These are phyloP conservation scores for Adenanthera pavonina DNA, from an alignment of 306 rosid genomes.

Conservation along the genomic window DNA sequence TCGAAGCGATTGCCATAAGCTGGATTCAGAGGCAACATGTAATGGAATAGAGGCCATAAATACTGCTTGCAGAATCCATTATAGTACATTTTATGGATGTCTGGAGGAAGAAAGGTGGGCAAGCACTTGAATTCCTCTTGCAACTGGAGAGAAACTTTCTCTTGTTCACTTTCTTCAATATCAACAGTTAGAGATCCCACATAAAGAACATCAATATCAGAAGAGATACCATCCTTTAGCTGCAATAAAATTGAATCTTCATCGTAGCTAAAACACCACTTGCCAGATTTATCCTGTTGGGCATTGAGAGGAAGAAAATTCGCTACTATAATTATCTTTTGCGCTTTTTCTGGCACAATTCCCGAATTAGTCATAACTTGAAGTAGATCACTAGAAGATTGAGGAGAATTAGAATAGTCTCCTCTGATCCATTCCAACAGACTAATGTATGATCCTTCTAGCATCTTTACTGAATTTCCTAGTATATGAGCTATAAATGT, in stretches of 20 bases:
- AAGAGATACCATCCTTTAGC: conserved; percentile 67
- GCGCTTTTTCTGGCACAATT: conserved; percentile 20
- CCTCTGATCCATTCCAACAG: conserved; percentile 67
- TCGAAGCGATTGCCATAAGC: conserved; percentile 61
- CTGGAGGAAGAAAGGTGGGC: conserved; percentile 63
- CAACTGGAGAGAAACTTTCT: conserved; percentile 56
- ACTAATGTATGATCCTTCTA: conserved; percentile 62
- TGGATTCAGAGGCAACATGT: conserved; percentile 66
- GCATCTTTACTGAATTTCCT: conserved; percentile 50
- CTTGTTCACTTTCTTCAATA: conserved; percentile 59
- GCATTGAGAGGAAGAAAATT: conserved; percentile 77
- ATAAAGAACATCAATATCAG: conserved; percentile 59
- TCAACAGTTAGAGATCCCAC: conserved; percentile 76
- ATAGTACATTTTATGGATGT: conserved; percentile 58
- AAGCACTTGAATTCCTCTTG: conserved; percentile 63
- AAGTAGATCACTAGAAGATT: conserved; percentile 60
- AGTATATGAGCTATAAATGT: conserved; percentile 16
- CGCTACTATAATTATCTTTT: conserved; percentile 68
- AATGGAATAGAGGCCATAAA: conserved; percentile 78
- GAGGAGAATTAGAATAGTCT: conserved; percentile 64
- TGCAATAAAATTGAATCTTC: conserved; percentile 74
- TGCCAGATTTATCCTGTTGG: conserved; percentile 63
- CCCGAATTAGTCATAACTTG: conserved; percentile 61
- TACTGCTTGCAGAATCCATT: conserved; percentile 81
- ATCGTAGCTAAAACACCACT: conserved; percentile 72